A percentile compares a stretch with the other conserved stretches of the same genome.
These are phyloP conservation scores for Cryptococcus sp. DNA, from an alignment of 1,284 basidiomycete species.

Conservation along the genomic window DNA sequence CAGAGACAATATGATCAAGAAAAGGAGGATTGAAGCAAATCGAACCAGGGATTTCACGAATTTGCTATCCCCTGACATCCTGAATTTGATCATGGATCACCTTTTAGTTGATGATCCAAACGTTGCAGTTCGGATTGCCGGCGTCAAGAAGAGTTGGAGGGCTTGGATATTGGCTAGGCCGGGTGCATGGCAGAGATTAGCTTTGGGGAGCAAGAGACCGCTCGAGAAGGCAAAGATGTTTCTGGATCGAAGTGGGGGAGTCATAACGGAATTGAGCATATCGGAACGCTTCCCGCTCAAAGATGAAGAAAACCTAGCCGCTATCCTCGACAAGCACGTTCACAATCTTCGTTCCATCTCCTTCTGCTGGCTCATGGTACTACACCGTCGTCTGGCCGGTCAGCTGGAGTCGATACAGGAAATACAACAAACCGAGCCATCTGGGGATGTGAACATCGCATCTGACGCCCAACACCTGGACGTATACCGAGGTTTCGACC, in stretches of 20 bases:
- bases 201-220: slow-evolving; percentile 17
- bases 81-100: slow-evolving; percentile 25
- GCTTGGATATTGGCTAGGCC: slow-evolving; percentile 10
- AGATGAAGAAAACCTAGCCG: too few species aligned
- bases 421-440: too few species aligned
- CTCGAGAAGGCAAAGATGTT: slow-evolving; percentile 15
- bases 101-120: slow-evolving; percentile 17
- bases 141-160: slow-evolving; percentile 32
- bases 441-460: too few species aligned
- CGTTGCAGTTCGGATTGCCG: slow-evolving; percentile 24
- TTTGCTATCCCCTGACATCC: slow-evolving; percentile 25
- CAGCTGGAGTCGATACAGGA: too few species aligned
- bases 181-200: slow-evolving; percentile 23
- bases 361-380: too few species aligned
- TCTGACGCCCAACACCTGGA: too few species aligned
- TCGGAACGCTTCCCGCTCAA: too few species aligned
- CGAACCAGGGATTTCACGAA: slow-evolving; percentile 22
- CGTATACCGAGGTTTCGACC: too few species aligned
- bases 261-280: too few species aligned
- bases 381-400: too few species aligned
- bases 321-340: too few species aligned
- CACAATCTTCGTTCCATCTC: too few species aligned
- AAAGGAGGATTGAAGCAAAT: background rate
- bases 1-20: slow-evolving; percentile 2
- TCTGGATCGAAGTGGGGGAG: slow-evolving; percentile 14